Evolutionary conservation across 2,329 filamentous ascomycete species (phyloP).

Genomic region (Colletotrichum gigasporum): DNA sequence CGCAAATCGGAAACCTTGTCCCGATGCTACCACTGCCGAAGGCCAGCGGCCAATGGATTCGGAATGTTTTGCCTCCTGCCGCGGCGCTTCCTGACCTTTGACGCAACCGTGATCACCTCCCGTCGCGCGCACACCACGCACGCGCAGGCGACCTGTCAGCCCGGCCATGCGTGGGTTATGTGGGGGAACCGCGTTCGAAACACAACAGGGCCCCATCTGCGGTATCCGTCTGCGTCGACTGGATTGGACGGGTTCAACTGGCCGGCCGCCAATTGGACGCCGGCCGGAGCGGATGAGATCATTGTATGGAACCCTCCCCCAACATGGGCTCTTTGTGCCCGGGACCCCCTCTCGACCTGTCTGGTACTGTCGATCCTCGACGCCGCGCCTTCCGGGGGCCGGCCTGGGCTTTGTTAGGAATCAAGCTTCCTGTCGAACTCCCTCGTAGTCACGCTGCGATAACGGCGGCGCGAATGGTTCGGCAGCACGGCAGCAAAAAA

Average conservation of each 20-base stretch:
- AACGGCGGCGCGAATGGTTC: slow-evolving; percentile 3
- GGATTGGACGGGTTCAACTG: not conserved
- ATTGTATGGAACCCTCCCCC: slow-evolving; percentile 26
- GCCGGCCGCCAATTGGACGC: slow-evolving; percentile 13
- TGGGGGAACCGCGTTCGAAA: slow-evolving; percentile 21
- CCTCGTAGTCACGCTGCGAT: slow-evolving; percentile 11
- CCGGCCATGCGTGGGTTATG: slow-evolving; percentile 8
- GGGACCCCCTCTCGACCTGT: not conserved
- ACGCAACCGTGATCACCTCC: not conserved
- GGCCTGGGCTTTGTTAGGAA: slow-evolving; percentile 4
- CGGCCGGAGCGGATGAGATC: slow-evolving; percentile 17
- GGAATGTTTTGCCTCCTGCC: not conserved
- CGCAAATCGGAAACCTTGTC: slow-evolving; percentile 5
- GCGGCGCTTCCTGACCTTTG: not conserved
- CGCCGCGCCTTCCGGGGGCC: slow-evolving; percentile 22
- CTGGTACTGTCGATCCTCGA: slow-evolving; percentile 21
- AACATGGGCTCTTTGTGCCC: not conserved
- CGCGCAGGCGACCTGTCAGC: slow-evolving; percentile 2
- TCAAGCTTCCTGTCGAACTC: not conserved
- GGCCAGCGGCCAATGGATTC: not conserved
- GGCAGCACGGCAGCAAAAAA: not conserved
- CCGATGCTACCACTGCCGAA: not conserved
- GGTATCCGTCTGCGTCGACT: too few relatives aligned
- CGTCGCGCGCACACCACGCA: not conserved
- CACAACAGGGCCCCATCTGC: not conserved